Base-by-base conservation (phyloP, 306 rosid species). In the Hylodesmum podocarpum region DNA sequence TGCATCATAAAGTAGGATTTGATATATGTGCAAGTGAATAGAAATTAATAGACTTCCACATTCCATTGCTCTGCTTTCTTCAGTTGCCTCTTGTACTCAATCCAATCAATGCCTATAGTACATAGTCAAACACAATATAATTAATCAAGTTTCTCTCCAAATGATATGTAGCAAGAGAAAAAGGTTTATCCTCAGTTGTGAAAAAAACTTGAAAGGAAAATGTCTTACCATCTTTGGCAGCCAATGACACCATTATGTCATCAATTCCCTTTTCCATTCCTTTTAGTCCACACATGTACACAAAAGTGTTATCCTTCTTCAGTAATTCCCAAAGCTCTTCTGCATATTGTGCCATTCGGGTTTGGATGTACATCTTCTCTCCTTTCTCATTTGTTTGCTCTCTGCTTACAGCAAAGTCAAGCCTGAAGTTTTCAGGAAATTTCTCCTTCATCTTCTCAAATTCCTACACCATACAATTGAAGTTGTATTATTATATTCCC, bases 181-280 rank as follows among this genome's bases (percentile, higher is more conserved):
- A 16, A 1, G 15, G n/a, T 3, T 55, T 27, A 0, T 4, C 51
- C 1, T 18, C 34, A 10, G 31, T 2, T 59, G 36, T 46, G 41
- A 49, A 68, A n/a, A n/a, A n/a, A n/a, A n/a, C n/a, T n/a, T n/a
- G 43, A 68, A 47, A 34, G 67, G 27, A 15, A 14, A 9, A 19
- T 72, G 73, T 44, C 66, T 84, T 89, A 93, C 98, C 98, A 2
- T 93, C 98, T 83, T n/a, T 91, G 15, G 89, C 91, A 29, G 98
- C 98, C 93, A 93, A 81, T 7, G 91, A 80, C 51, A 80, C 78
- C 98, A 93, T 93, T 3, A 93, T 93, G 55, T 93, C 98, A 81
- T 93, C 98, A 66, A 93, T 93, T 13, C 98, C 98, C 82, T 93
- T 93, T 73, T 93, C 98, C 98, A 93, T 93, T 19, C 98, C 98